Evolutionary conservation across 169 alveolate genomes (phyloP).

Genomic region (Plasmodium inui): DNA sequence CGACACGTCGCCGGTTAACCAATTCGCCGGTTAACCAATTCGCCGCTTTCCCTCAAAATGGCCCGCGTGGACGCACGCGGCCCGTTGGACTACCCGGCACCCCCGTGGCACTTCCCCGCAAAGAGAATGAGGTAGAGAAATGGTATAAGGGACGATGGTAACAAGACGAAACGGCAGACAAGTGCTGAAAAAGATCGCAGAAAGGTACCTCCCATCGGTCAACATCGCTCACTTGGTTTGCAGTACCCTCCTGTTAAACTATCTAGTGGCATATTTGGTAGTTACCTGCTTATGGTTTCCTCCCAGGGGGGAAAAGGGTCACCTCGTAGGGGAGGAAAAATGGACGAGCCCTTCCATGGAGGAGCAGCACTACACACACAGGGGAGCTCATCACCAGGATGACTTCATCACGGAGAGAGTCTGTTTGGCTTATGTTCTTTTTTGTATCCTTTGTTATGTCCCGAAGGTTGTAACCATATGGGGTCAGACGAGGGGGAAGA

Average conservation of each 20-base stretch:
- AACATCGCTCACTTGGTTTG: slow-evolving; percentile 11
- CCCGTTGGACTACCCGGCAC: too few relatives aligned
- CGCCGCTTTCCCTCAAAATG: too few relatives aligned
- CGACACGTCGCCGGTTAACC: too few relatives aligned
- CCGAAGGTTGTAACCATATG: not conserved
- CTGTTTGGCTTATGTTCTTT: not conserved
- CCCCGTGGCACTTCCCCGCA: not conserved
- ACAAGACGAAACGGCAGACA: not conserved
- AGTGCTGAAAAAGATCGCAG: not conserved
- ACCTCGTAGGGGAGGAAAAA: not conserved
- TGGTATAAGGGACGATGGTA: not conserved
- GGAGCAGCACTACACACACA: not conserved
- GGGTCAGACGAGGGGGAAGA: not conserved
- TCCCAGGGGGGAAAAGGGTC: not conserved
- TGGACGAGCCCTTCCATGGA: not conserved
- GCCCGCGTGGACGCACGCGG: too few relatives aligned
- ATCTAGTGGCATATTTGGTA: not conserved
- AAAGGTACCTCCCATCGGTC: not conserved
- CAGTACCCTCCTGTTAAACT: slow-evolving; percentile 24
- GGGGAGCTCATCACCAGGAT: not conserved
- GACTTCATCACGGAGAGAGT: not conserved
- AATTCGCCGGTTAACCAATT: too few relatives aligned
- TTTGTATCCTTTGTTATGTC: not conserved
- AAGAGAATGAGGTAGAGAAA: not conserved
- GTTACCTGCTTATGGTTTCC: not conserved